Conservation (phyloP, 2,329 filamentous ascomycete genomes). For the Magnaporthiopsis rhizophila region DNA sequence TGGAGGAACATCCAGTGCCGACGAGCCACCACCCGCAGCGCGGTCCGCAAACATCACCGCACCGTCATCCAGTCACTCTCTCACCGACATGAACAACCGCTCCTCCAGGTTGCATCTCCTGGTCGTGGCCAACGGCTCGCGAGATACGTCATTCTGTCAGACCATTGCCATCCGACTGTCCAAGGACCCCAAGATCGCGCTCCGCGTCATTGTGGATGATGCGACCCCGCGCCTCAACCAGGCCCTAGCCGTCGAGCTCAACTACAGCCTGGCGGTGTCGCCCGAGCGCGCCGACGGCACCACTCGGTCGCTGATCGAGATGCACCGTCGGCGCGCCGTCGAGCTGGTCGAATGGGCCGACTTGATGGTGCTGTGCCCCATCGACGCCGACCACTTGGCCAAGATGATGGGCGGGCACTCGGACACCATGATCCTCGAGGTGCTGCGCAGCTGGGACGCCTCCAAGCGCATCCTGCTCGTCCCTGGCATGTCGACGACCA, state of each 20-base stretch:
- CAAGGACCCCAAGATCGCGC: slow-evolving; percentile 54
- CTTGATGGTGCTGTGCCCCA: slow-evolving; percentile 72
- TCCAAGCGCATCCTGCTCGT: slow-evolving; percentile 79
- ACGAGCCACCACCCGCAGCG: slow-evolving; percentile 13
- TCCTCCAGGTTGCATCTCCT: slow-evolving; percentile 47
- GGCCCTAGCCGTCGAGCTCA: slow-evolving; percentile 53
- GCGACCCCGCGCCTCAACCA: slow-evolving; percentile 55
- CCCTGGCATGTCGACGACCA: slow-evolving; percentile 79
- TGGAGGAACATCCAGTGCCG: slow-evolving; percentile 4
- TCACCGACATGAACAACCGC: slow-evolving; percentile 15
- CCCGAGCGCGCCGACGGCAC: slow-evolving; percentile 2
- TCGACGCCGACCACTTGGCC: slow-evolving; percentile 75
- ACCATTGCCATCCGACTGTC: slow-evolving; percentile 59
- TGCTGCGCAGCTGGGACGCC: slow-evolving; percentile 79
- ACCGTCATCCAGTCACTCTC: slow-evolving; percentile 13
- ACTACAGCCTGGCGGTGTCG: slow-evolving; percentile 30
- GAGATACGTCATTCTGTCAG: slow-evolving; percentile 58
- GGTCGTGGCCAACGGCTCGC: slow-evolving; percentile 56
- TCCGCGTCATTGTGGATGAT: slow-evolving; percentile 56
- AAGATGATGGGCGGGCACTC: slow-evolving; percentile 83
- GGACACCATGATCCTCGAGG: slow-evolving; percentile 71
- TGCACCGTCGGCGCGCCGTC: slow-evolving; percentile 28
- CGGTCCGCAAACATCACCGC: slow-evolving; percentile 13
- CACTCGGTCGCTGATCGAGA: background rate
- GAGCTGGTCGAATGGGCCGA: slow-evolving; percentile 84